These are phyloP conservation scores for Arthrobotrys pseudoclavata DNA, from an alignment of 2,329 filamentous ascomycete genomes.

Conservation along the genomic window DNA sequence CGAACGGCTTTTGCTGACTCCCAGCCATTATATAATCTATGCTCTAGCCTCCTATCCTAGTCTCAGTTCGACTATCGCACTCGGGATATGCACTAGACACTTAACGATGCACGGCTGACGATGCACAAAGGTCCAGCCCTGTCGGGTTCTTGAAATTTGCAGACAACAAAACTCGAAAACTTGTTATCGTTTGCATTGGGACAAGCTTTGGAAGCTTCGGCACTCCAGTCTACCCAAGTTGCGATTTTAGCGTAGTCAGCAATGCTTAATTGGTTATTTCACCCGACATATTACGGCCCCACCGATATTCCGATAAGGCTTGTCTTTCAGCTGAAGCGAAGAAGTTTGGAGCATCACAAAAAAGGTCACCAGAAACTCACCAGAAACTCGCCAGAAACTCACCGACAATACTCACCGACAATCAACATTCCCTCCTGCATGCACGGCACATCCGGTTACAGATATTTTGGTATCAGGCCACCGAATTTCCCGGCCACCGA, in stretches of 20 bases:
- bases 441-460: constrained; percentile 5
- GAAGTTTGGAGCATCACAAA: background rate
- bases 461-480: constrained; percentile 8
- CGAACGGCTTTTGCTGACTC: background rate
- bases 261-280: background rate
- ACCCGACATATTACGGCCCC: background rate
- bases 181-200: constrained; percentile 12
- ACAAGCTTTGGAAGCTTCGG: background rate
- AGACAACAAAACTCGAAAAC: constrained; percentile 2
- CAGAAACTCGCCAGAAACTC: constrained; percentile 5
- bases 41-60: background rate
- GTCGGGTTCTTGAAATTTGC: constrained; percentile 3
- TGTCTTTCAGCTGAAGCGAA: constrained; percentile 1
- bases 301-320: background rate
- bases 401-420: background rate
- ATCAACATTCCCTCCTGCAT: background rate
- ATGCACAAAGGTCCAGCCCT: constrained; percentile 15
- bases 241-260: constrained; percentile 8
- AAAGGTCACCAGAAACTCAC: background rate
- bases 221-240: constrained; percentile 10
- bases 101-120: constrained; percentile 6
- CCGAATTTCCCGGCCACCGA: constrained; percentile 12
- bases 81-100: background rate
- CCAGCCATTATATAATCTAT: constrained; percentile 22
- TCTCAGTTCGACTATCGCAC: background rate